Base-by-base conservation (phyloP, 176 grass and related monocot genomes). In the Triticum monococcum region DNA sequence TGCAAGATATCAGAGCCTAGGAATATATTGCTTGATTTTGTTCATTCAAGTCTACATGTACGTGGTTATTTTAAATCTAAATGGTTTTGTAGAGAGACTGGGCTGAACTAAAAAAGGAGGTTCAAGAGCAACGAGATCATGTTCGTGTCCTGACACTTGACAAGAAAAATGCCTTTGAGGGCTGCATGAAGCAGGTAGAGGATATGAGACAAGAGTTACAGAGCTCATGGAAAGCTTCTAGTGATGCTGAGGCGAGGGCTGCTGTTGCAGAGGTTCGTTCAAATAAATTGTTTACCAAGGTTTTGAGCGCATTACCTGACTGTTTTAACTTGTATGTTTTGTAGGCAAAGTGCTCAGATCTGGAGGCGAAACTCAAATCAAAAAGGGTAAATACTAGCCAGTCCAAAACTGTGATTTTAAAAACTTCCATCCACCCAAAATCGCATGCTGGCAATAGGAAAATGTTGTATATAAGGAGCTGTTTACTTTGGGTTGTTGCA, bases 121-220 rank as follows among this genome's bases (percentile, higher is more conserved):
- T 96, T 91, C 97, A 99, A 84, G 97, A 96, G 81, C 92, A 96
- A 72, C 80, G 90, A 8, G 97, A 99, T 91, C 92, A 88, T 77
- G 92, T 94, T 80, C 94, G 93, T 25, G 78, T 88, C 79, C 68
- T 99, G 61, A 90, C 92, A 68, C 88, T 91, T 78, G 94, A 94
- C 25, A 99, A 93, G 83, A 90, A 96, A 90, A 99, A 84, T 66
- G 61, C 77, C 13, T 72, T 94, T 76, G 88, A 94, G 25, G 64
- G 81, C 78, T 93, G 88, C 57, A 88, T 96, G 85, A 93, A 88
- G 77, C 94, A 99, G 38, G 87, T 96, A 38, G 92, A 94, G 60
- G 90, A 99, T 84, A 92, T 99, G 94, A 94, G 94, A 86, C 91
- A 93, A 81, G 97, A 99, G 84, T 80, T 99, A 60, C 79, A 95